Conservation (phyloP, 768 basidiomycete species). For the Strobilomyces echinocephalus region DNA sequence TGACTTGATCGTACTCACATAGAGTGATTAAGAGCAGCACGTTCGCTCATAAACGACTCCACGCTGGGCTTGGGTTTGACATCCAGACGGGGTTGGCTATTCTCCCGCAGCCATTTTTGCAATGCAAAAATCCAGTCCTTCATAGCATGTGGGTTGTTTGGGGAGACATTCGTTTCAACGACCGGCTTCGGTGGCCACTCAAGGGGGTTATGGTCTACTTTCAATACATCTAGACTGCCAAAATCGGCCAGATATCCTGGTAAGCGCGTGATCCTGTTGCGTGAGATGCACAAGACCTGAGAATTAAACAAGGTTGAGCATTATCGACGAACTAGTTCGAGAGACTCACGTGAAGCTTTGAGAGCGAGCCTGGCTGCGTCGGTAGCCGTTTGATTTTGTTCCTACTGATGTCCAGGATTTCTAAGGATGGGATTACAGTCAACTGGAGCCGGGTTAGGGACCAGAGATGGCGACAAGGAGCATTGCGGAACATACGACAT, state of each 20-base stretch:
- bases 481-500: slow-evolving; percentile 58
- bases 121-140: slow-evolving; percentile 68
- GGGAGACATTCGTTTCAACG: slow-evolving; percentile 40
- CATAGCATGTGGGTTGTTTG: slow-evolving; percentile 48
- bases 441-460: slow-evolving; percentile 45
- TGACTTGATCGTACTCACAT: slow-evolving; percentile 18
- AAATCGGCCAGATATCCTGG: slow-evolving; percentile 79
- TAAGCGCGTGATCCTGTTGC: slow-evolving; percentile 77
- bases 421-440: slow-evolving; percentile 77
- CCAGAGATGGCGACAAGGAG: slow-evolving; percentile 1
- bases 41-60: slow-evolving; percentile 49
- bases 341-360: slow-evolving; percentile 61
- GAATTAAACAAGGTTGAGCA: slow-evolving; percentile 1
- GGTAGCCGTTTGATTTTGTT: slow-evolving; percentile 87
- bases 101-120: slow-evolving; percentile 70
- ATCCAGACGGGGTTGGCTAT: slow-evolving; percentile 33
- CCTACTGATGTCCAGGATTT: slow-evolving; percentile 91
- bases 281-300: slow-evolving; percentile 81
- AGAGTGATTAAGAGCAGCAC: slow-evolving; percentile 31
- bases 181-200: slow-evolving; percentile 82
- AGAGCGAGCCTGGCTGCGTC: slow-evolving; percentile 69
- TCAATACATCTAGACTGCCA: slow-evolving; percentile 67
- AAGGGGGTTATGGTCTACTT: slow-evolving; percentile 86
- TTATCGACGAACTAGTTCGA: background rate
- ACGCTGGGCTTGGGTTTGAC: slow-evolving; percentile 35